Evolutionary conservation across 2,329 filamentous ascomycete genomes (phyloP).

Genomic region (Leptodontidium sp.): DNA sequence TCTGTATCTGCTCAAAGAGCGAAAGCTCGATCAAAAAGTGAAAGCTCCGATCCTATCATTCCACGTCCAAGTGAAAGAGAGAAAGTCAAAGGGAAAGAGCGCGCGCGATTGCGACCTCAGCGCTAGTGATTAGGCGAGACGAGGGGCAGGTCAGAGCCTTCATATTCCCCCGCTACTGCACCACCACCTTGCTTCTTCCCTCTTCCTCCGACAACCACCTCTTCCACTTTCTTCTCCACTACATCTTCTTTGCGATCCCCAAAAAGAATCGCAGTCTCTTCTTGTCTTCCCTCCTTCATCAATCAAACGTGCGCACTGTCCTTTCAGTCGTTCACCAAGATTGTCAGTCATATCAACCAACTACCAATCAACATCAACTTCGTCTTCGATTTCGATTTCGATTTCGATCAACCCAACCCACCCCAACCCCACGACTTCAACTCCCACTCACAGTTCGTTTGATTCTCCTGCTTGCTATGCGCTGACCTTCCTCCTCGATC

Average conservation of each 20-base stretch:
- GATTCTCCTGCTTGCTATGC: conserved; percentile 46
- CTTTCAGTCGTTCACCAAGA: conserved; percentile 44
- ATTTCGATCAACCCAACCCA: conserved; percentile 7
- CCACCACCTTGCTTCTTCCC: conserved; percentile 26
- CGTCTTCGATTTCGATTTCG: conserved; percentile 17
- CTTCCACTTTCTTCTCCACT: conserved; percentile 25
- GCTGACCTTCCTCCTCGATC: conserved; percentile 43
- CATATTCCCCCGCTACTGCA: conserved; percentile 38
- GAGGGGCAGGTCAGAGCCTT: conserved; percentile 38
- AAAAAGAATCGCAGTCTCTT: conserved; percentile 15
- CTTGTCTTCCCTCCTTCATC: conserved; percentile 26
- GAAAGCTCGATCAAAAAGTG: background rate
- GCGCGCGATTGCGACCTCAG: conserved; percentile 12
- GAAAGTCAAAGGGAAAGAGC: background rate
- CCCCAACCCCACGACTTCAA: conserved; percentile 10
- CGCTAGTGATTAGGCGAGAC: conserved; percentile 31
- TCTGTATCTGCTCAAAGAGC: background rate
- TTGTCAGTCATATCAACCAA: conserved; percentile 29
- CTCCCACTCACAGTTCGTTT: conserved; percentile 47
- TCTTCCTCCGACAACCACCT: conserved; percentile 35
- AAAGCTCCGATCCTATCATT: background rate
- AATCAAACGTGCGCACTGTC: conserved; percentile 43
- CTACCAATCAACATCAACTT: conserved; percentile 20
- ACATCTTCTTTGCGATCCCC: conserved; percentile 32
- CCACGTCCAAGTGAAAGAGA: background rate